Percentiles rank a stretch among this genome's conserved stretches.
phyloP scores from a whole-genome alignment of 345 rosid genomes.

The Lepidium didymum region DNA sequence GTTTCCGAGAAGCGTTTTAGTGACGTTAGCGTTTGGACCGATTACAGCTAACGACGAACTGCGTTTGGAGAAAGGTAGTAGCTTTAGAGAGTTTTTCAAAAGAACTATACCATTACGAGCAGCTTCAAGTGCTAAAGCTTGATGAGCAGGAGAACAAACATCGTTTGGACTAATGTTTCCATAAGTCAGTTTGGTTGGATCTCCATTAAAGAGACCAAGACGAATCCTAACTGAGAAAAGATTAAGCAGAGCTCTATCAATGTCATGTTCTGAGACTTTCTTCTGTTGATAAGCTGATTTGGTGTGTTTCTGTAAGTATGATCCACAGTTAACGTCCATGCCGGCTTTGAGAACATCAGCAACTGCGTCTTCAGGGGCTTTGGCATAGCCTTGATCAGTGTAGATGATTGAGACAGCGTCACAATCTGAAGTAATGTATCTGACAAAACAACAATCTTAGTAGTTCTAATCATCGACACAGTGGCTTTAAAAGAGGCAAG shows the following conservation, averaged over 20 bases:
- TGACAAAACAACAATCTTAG: slow-evolving; percentile 9
- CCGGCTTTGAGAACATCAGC: slow-evolving; percentile 80
- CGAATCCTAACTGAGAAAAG: slow-evolving; percentile 78
- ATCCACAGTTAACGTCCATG: slow-evolving; percentile 86
- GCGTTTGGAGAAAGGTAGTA: slow-evolving; percentile 56
- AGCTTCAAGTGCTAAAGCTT: slow-evolving; percentile 73
- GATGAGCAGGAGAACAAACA: slow-evolving; percentile 67
- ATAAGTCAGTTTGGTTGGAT: slow-evolving; percentile 47
- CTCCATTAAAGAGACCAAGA: slow-evolving; percentile 81
- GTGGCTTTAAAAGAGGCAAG: too few relatives aligned
- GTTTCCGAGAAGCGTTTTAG: slow-evolving; percentile 64
- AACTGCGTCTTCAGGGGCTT: slow-evolving; percentile 80
- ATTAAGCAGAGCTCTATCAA: slow-evolving; percentile 69
- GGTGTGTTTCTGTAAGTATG: slow-evolving; percentile 54
- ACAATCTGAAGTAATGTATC: slow-evolving; percentile 86
- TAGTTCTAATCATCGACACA: background rate
- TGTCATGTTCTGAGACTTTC: slow-evolving; percentile 47
- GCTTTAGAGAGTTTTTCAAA: slow-evolving; percentile 49
- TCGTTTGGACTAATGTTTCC: slow-evolving; percentile 58
- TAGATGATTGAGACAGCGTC: slow-evolving; percentile 73
- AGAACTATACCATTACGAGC: slow-evolving; percentile 88
- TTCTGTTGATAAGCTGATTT: slow-evolving; percentile 59
- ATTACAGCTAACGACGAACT: slow-evolving; percentile 57
- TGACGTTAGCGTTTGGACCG: slow-evolving; percentile 70
- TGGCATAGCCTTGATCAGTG: slow-evolving; percentile 53